A percentile compares a stretch with the other conserved stretches of the same genome.
Conservation (phyloP, 2,329 filamentous ascomycete genomes). For the Ophiocordyceps unilateralis region DNA sequence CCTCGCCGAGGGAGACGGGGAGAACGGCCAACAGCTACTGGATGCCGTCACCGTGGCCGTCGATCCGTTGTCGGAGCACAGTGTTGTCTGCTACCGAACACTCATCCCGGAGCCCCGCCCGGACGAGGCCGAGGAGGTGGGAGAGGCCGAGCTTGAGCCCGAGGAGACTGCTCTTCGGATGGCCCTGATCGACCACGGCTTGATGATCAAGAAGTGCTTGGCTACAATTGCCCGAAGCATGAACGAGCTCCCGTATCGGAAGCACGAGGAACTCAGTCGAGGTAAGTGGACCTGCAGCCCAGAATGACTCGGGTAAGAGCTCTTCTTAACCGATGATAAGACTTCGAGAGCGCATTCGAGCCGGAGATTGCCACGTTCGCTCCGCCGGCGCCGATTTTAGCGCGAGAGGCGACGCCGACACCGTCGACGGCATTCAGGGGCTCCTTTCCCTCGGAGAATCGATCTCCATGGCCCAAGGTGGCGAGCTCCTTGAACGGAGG, state of each 20-base stretch:
- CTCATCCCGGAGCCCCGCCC: constrained; percentile 40
- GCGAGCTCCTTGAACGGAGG: constrained; percentile 15
- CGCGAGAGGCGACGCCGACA: constrained; percentile 21
- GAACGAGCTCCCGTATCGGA: constrained; percentile 38
- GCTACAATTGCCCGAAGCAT: constrained; percentile 47
- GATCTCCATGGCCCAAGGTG: constrained; percentile 14
- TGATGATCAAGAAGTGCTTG: constrained; percentile 72
- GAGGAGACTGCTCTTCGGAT: constrained; percentile 69
- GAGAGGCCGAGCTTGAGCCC: constrained; percentile 30
- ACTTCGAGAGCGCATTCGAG: constrained; percentile 45
- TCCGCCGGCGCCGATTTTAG: constrained; percentile 22
- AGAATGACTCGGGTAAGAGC: no score
- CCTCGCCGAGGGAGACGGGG: constrained; percentile 54
- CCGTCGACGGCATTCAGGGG: constrained; percentile 29
- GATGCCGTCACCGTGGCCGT: constrained; percentile 66
- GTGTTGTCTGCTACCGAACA: constrained; percentile 60
- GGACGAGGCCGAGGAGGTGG: constrained; percentile 22
- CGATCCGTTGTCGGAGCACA: constrained; percentile 55
- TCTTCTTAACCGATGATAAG: constrained; percentile 19
- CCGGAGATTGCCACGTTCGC: constrained; percentile 48
- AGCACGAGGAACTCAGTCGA: constrained; percentile 41
- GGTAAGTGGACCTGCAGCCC: constrained; percentile 31
- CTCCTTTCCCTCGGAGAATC: constrained; percentile 26
- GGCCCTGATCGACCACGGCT: constrained; percentile 74
- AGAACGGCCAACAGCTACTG: constrained; percentile 48